Evolutionary conservation across 2,329 filamentous ascomycete genomes (phyloP), one percentile per base, ranked within the genome.

Genomic region (Colletotrichum graminicola): DNA sequence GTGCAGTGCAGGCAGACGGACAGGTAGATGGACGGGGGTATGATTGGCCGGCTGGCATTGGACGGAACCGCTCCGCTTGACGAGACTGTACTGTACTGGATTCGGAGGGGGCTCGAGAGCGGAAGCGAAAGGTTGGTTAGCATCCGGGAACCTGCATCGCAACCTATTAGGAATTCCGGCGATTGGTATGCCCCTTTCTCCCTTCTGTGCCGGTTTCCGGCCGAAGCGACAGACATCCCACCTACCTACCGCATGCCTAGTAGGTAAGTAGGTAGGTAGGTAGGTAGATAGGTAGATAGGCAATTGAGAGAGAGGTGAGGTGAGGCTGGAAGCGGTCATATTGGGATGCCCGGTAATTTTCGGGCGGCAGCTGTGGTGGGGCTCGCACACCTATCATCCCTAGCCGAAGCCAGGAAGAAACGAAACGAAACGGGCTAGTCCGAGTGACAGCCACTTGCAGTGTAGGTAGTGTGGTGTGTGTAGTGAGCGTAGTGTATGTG

Each of bases 381-480:
- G 29, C 29, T 29, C 29, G 4, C 29, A 29, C 29, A 29, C 29
- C 2, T 4, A 29, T 4, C 29, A 29, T 29, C 29, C 29, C 29
- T 39, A 39, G 2, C 36, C 36, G 11, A 61, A 29, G 11, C 29
- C 47, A 52, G 62, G 29, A 71, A 71, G 67, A 71, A 71, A 62
- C 57, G 63, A 71, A 71, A 71, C 63, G 57, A 71, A 71, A 71
- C 63, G 63, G 45, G 45, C 36, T 59, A 57, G 59, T 57, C 55
- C 49, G 39, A 62, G 57, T 47, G 41, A 41, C 41, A n/a, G n/a
- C 51, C 51, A 26, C 55, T 57, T 41, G 47, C 49, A 47, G 47
- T 36, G 56, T 39, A 39, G 29, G 29, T 29, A 4, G 29, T 29
- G 29, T 29, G 4, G 29, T 29, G 29, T 29, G 29, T 29, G 29